A percentile compares a stretch with the other conserved stretches of the same genome.
Evolutionary conservation across 805 yeast species (phyloP).

Genomic region (Saturnispora halmiae): DNA sequence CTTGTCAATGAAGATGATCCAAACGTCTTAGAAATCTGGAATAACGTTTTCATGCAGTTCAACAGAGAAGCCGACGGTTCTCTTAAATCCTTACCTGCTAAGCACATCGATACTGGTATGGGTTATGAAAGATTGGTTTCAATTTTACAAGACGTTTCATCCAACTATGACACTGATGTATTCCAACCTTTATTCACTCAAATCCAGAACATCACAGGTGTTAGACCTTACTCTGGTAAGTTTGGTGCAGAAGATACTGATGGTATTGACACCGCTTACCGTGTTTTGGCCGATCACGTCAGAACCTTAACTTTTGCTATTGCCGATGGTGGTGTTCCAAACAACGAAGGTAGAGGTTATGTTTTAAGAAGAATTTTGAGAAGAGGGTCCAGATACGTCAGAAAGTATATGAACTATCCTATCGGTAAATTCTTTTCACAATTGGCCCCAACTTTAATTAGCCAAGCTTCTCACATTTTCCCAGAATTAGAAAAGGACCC

Average conservation of each 20-base stretch:
- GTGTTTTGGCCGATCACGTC: slow-evolving; percentile 97
- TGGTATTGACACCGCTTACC: slow-evolving; percentile 95
- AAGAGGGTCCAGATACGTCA: slow-evolving; percentile 95
- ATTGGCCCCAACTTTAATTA: slow-evolving; percentile 86
- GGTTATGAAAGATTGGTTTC: slow-evolving; percentile 98
- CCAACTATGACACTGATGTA: slow-evolving; percentile 97
- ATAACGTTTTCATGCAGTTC: slow-evolving; percentile 91
- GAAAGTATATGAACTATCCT: slow-evolving; percentile 93
- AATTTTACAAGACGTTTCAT: slow-evolving; percentile 78
- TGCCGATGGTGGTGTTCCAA: slow-evolving; percentile 98
- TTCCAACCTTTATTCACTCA: slow-evolving; percentile 79
- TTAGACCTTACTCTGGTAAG: slow-evolving; percentile 82
- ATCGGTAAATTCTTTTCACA: slow-evolving; percentile 90
- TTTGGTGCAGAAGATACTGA: slow-evolving; percentile 89
- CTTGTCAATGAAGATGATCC: slow-evolving; percentile 97
- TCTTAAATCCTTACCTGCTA: slow-evolving; percentile 77
- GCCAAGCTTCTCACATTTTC: slow-evolving; percentile 78
- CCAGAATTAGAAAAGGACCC: slow-evolving; percentile 79
- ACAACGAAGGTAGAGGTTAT: slow-evolving; percentile 98
- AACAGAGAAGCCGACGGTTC: slow-evolving; percentile 87
- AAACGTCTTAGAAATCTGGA: slow-evolving; percentile 96
- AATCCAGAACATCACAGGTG: slow-evolving; percentile 90
- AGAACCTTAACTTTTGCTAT: slow-evolving; percentile 94
- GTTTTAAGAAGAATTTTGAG: slow-evolving; percentile 94
- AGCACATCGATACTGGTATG: slow-evolving; percentile 97